Evolutionary conservation across 805 yeast genomes (phyloP).

Genomic region (Pichia kluyveri): DNA sequence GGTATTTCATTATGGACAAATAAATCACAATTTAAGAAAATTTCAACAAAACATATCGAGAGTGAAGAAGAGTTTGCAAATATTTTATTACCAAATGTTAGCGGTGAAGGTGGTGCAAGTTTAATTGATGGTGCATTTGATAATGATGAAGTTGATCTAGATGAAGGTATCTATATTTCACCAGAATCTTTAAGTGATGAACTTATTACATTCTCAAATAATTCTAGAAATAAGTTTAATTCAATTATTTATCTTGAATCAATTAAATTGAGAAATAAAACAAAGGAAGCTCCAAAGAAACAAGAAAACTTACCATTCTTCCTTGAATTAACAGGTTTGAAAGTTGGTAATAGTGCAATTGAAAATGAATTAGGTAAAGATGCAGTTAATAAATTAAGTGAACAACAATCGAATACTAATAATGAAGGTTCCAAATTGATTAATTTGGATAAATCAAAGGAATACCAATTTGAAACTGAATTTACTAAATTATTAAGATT

Average conservation of each 20-base stretch:
- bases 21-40: constrained; percentile 69
- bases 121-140: constrained; percentile 72
- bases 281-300: constrained; percentile 78
- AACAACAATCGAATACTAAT: constrained; percentile 14
- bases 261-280: constrained; percentile 81
- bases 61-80: constrained; percentile 65
- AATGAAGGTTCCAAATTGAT: constrained; percentile 17
- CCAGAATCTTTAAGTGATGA: constrained; percentile 52
- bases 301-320: constrained; percentile 79
- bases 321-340: constrained; percentile 53
- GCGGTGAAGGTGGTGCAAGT: constrained; percentile 69
- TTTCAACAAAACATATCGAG: constrained; percentile 66
- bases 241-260: constrained; percentile 76
- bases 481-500: constrained; percentile 61
- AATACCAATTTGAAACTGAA: constrained; percentile 56
- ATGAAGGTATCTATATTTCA: constrained; percentile 36
- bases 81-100: constrained; percentile 59
- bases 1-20: constrained; percentile 94
- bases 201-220: constrained; percentile 64
- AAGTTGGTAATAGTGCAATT: constrained; percentile 63
- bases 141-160: constrained; percentile 23
- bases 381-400: constrained; percentile 20
- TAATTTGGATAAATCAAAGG: constrained; percentile 27
- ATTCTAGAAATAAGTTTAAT: constrained; percentile 70
- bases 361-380: constrained; percentile 33